phyloP scores from a whole-genome alignment of 148 eudicot species.

The Euryodendron excelsum region DNA sequence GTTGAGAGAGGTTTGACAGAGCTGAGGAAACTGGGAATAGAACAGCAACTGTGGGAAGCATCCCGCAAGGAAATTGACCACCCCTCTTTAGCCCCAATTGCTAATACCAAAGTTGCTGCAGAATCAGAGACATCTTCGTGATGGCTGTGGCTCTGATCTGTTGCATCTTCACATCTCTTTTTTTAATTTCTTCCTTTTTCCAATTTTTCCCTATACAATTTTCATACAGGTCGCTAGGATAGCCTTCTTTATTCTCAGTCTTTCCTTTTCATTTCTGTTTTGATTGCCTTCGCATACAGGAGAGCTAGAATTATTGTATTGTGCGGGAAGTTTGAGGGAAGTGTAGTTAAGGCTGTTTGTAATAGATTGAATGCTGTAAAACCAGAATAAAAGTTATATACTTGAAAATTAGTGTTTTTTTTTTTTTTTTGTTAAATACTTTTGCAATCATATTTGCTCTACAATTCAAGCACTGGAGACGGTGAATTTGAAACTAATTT shows the following conservation, averaged over 20 bases:
- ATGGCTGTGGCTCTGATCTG: constrained; percentile 12
- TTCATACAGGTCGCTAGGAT: not conserved
- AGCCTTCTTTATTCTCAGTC: not conserved
- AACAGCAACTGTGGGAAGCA: constrained; percentile 94
- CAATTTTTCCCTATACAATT: not conserved
- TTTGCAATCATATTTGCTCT: not conserved
- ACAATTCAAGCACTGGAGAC: not conserved
- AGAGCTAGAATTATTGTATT: not conserved
- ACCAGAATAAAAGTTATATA: not conserved
- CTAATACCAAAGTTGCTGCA: constrained; percentile 27
- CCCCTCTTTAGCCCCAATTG: constrained; percentile 28
- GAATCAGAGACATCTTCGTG: constrained; percentile 52
- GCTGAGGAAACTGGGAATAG: constrained; percentile 63
- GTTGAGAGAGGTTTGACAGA: constrained; percentile 32
- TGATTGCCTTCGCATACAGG: not conserved
- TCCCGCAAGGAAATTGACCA: constrained; percentile 84
- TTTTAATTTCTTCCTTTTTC: not conserved
- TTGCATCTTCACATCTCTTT: not conserved
- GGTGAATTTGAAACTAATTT: not conserved
- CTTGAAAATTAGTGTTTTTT: not conserved
- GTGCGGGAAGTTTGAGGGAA: constrained; percentile 5
- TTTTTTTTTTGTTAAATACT: not conserved
- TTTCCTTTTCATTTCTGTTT: not conserved
- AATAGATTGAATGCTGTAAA: constrained; percentile 6
- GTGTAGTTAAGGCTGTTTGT: constrained; percentile 14